Conservation (phyloP, 495 filamentous ascomycete species). For the Cercophora samala region DNA sequence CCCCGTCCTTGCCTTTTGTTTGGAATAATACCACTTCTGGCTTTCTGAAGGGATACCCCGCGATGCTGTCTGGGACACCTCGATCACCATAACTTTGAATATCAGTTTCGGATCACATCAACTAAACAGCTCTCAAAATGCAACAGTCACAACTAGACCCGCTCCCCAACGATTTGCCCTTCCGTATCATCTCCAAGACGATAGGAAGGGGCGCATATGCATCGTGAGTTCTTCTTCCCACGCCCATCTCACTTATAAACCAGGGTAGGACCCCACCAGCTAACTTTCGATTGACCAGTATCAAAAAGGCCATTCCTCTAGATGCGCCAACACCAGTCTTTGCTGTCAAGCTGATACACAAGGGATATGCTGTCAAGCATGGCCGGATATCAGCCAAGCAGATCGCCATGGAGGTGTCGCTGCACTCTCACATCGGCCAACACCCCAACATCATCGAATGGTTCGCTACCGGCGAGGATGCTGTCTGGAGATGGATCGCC, state of each 20-base stretch:
- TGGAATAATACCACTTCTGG: conserved; percentile 2
- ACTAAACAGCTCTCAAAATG: conserved; percentile 34
- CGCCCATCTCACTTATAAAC: conserved; percentile 14
- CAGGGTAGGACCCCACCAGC: background rate
- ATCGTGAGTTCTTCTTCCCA: conserved; percentile 59
- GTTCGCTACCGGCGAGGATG: conserved; percentile 81
- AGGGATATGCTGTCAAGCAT: conserved; percentile 83
- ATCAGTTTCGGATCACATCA: conserved; percentile 4
- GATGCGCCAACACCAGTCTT: conserved; percentile 71
- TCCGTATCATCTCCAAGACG: conserved; percentile 91
- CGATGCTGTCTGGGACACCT: conserved; percentile 4
- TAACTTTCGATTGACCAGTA: conserved; percentile 49
- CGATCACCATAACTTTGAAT: background rate
- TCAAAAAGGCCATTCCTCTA: conserved; percentile 86
- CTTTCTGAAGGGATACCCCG: conserved; percentile 12
- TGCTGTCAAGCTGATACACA: conserved; percentile 98
- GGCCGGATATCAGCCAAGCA: conserved; percentile 87
- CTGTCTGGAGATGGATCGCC: conserved; percentile 92
- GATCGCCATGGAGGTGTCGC: conserved; percentile 79
- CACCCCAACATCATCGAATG: conserved; percentile 93
- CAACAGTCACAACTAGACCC: conserved; percentile 84
- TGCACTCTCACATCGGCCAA: conserved; percentile 81
- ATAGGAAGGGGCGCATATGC: conserved; percentile 97
- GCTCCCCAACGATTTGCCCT: conserved; percentile 80
- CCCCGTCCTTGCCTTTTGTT: background rate